Percentiles rank a stretch among this genome's conserved stretches.
These are phyloP conservation scores for Peniophora sp. DNA, from an alignment of 1,284 basidiomycete genomes.

Conservation along the genomic window DNA sequence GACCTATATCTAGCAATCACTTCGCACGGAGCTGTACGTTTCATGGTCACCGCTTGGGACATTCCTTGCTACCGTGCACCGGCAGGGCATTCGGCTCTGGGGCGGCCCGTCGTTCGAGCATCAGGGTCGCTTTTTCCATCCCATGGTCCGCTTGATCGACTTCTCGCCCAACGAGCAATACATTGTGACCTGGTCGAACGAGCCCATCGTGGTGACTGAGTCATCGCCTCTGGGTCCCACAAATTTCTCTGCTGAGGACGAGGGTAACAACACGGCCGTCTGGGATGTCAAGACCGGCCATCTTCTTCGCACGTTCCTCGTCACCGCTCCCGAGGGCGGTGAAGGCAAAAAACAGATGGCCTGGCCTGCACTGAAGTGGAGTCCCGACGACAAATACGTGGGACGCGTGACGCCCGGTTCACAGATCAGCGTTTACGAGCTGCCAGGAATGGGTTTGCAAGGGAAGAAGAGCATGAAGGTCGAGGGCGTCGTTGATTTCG, in stretches of 20 bases:
- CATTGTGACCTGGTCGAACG: constrained; percentile 96
- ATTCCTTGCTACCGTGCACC: constrained; percentile 88
- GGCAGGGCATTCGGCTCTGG: constrained; percentile 95
- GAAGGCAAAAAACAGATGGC: constrained; percentile 73
- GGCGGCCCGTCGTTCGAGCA: constrained; percentile 86
- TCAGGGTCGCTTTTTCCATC: constrained; percentile 90
- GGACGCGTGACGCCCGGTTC: constrained; percentile 85
- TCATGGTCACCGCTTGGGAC: constrained; percentile 98
- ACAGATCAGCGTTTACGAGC: constrained; percentile 95
- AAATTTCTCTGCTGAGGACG: constrained; percentile 89
- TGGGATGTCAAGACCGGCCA: constrained; percentile 97
- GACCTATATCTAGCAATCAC: constrained; percentile 22
- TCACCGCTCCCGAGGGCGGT: constrained; percentile 41
- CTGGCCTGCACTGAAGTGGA: constrained; percentile 99
- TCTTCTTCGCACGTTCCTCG: constrained; percentile 90
- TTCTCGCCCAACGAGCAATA: constrained; percentile 98
- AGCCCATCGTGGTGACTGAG: constrained; percentile 85
- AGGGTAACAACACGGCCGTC: constrained; percentile 94
- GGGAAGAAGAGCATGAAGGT: constrained; percentile 98
- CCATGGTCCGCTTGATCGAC: constrained; percentile 92
- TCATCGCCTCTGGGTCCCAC: constrained; percentile 77
- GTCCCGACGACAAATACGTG: constrained; percentile 93
- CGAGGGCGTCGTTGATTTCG: constrained; percentile 97
- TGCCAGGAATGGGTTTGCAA: constrained; percentile 89
- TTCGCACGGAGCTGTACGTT: constrained; percentile 95